These are phyloP conservation scores for Abrus pulchellus DNA, from an alignment of 306 rosid species.

Conservation along the genomic window DNA sequence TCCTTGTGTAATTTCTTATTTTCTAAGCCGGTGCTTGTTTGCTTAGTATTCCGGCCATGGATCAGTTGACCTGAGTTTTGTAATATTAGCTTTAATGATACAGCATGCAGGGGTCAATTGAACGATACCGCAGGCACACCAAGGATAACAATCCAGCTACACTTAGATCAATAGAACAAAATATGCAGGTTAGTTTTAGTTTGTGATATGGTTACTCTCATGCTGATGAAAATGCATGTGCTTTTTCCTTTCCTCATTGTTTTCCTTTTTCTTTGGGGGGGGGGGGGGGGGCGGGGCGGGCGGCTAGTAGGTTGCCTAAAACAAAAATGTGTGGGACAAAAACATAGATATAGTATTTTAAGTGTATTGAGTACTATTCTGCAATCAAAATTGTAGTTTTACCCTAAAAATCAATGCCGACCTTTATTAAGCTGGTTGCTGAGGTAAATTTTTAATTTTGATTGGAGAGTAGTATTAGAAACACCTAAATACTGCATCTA, in stretches of 20 bases:
- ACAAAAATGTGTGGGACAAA: no score
- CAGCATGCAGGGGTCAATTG: slow-evolving; percentile 73
- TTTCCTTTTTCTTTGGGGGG: not conserved
- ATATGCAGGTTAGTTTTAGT: slow-evolving; percentile 59
- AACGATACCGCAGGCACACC: slow-evolving; percentile 66
- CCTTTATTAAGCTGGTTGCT: no score
- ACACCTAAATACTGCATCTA: no score
- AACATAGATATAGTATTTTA: no score
- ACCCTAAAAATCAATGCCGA: no score
- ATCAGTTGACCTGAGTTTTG: not conserved
- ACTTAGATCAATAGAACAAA: slow-evolving; percentile 56
- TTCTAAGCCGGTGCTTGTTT: not conserved
- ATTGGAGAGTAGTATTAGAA: no score
- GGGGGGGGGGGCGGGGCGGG: no score
- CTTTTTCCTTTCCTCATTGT: not conserved
- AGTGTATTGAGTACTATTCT: no score
- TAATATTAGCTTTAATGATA: slow-evolving; percentile 25
- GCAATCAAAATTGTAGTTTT: no score
- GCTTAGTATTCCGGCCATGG: not conserved
- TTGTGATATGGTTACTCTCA: not conserved
- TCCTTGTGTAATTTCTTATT: slow-evolving; percentile 4
- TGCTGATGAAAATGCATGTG: not conserved
- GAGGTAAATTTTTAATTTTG: no score
- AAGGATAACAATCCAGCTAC: slow-evolving; percentile 51
- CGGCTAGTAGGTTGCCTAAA: no score